A percentile compares a stretch with the other conserved stretches of the same genome.
These are phyloP conservation scores for Eucalyptus brandiana DNA, from an alignment of 345 rosid genomes.

Conservation along the genomic window DNA sequence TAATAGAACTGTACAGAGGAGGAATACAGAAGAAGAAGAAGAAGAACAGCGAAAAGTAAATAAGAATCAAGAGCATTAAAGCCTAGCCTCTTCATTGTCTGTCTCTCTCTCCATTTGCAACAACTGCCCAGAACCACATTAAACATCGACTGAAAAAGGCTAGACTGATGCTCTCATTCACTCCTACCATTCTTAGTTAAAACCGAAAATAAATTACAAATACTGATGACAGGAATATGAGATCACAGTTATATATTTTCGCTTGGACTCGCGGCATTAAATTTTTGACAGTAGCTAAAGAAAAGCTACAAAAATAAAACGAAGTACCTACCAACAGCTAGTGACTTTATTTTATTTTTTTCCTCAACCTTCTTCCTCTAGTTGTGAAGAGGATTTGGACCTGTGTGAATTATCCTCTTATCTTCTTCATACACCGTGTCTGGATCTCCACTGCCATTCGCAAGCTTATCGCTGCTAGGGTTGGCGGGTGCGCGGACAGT, in stretches of 20 bases:
- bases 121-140: neutral
- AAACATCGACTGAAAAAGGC: neutral
- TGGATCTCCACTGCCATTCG: constrained; percentile 18
- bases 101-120: neutral
- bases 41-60: neutral
- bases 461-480: neutral
- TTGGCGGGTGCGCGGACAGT: neutral
- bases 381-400: constrained; percentile 96
- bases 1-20: neutral
- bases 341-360: neutral
- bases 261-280: neutral
- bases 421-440: constrained; percentile 45
- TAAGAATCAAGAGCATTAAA: neutral
- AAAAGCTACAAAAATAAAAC: neutral
- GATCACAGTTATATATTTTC: neutral
- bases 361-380: neutral
- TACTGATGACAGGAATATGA: neutral
- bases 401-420: constrained; percentile 77
- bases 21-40: neutral
- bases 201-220: neutral
- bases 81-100: neutral
- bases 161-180: neutral
- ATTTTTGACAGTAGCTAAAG: neutral
- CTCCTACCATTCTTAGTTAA: neutral
- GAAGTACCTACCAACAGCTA: neutral